These are phyloP conservation scores for Sphagnurus paluster DNA, from an alignment of 1,284 basidiomycete species.

Conservation along the genomic window DNA sequence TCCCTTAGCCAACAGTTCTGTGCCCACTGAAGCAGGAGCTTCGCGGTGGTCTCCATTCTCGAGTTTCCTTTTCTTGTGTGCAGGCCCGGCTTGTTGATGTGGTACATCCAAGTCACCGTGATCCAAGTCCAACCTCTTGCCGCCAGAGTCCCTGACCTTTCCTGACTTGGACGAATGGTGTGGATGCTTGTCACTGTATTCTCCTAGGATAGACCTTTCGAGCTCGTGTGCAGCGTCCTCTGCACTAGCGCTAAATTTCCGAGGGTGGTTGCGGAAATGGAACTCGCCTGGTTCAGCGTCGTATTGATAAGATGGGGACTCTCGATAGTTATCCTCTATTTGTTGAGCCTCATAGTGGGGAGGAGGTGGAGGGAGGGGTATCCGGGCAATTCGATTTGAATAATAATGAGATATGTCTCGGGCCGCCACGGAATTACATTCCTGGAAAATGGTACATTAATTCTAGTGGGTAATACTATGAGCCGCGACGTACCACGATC, in stretches of 20 bases:
- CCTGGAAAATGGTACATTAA: constrained; percentile 39
- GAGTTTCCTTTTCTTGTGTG: constrained; percentile 57
- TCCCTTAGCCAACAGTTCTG: constrained; percentile 30
- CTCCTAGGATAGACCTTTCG: constrained; percentile 37
- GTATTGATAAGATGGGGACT: constrained; percentile 29
- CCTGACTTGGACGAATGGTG: constrained; percentile 22
- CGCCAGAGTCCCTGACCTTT: constrained; percentile 42
- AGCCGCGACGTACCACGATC: constrained; percentile 47
- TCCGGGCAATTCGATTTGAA: constrained; percentile 59
- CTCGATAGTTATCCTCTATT: constrained; percentile 43
- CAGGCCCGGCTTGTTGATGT: constrained; percentile 28
- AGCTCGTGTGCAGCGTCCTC: constrained; percentile 40
- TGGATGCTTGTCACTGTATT: constrained; percentile 21
- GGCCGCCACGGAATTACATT: constrained; percentile 64
- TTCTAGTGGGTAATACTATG: constrained; percentile 13
- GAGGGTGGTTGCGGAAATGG: constrained; percentile 20
- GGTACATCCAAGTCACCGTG: constrained; percentile 44
- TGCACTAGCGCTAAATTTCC: constrained; percentile 28
- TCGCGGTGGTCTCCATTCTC: constrained; percentile 34
- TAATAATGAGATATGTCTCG: constrained; percentile 65
- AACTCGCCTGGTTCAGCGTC: constrained; percentile 17
- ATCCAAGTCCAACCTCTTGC: constrained; percentile 56
- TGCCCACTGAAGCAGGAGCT: constrained; percentile 14
- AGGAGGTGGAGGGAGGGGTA: constrained; percentile 54
- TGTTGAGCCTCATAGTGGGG: constrained; percentile 27